Base-by-base conservation (phyloP, 2,329 filamentous ascomycete species). In the Aspergillus pseudonomiae region DNA sequence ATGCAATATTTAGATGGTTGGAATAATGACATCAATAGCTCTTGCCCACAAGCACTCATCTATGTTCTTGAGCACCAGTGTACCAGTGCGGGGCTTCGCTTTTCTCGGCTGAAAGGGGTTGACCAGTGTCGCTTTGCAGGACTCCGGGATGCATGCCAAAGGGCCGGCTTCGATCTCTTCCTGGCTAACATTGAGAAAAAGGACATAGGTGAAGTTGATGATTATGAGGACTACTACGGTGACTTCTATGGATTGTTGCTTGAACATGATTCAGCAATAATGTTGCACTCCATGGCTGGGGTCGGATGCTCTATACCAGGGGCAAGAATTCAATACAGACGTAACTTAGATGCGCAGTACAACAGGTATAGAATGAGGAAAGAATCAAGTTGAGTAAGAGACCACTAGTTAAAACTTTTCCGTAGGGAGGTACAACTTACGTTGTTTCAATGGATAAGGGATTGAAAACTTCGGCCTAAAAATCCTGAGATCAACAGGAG, bases 1-100 rank as follows among this genome's bases (percentile, higher is more conserved):
- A 53, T n/a, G 19, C 52, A 48, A 56, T 48, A 39, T 3, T 28
- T 26, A 28, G 30, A 57, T 46, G 50, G 59, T 43, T 32, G 21
- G 30, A 4, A 32, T 60, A 56, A 26, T 11, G 3, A 21, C 19
- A n/a, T 57, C 30, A 5, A n/a, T 10, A 11, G 30, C 4, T 4
- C 3, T 28, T 64, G 55, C 19, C 63, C 60, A 11, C 41, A 52
- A n/a, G 57, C 59, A 4, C 56, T 64, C 2, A 21, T 66, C 24
- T 60, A 62, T 30, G 14, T 26, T 3, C 55, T 66, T 9, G 56
- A 56, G 2, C 56, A 64, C 26, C 36, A 62, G 57, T 64, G 64
- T 34, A 55, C 48, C 9, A 14, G 6, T 6, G 55, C 56, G 0
- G 52, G 52, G 19, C 62, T 66, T 28, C 32, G 52, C 28, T 62